A percentile compares a stretch with the other conserved stretches of the same genome.
phyloP scores from a whole-genome alignment of 2,329 filamentous ascomycete species.

The Monosporascus sp. region DNA sequence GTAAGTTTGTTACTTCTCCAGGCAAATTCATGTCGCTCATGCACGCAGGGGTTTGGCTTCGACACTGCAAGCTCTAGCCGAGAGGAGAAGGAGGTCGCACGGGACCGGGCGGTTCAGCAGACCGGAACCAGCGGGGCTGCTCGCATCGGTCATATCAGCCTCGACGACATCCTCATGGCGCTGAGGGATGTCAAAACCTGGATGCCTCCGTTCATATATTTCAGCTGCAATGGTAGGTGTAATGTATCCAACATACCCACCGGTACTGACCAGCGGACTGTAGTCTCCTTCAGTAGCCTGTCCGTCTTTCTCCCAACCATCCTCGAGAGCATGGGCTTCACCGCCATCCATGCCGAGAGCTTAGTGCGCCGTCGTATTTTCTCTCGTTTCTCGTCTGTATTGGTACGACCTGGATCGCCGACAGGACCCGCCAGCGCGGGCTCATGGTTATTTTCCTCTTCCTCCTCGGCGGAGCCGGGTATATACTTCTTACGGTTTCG shows the following conservation, averaged over 20 bases:
- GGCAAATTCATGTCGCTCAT: not conserved
- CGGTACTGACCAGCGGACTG: conserved; percentile 58
- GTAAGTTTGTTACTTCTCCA: conserved; percentile 11
- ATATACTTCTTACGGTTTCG: conserved; percentile 58
- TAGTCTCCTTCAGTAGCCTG: conserved; percentile 61
- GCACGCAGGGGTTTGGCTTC: conserved; percentile 23
- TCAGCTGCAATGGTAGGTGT: conserved; percentile 34
- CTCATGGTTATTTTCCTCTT: conserved; percentile 54
- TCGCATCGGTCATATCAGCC: conserved; percentile 40
- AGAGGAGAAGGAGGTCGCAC: conserved; percentile 54
- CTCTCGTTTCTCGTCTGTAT: conserved; percentile 61
- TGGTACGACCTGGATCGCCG: conserved; percentile 57
- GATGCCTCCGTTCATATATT: conserved; percentile 38
- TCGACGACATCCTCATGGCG: conserved; percentile 41
- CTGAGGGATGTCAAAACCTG: conserved; percentile 46
- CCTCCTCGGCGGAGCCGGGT: conserved; percentile 54
- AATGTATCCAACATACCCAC: no score
- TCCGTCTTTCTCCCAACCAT: conserved; percentile 63
- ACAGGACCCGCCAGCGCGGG: conserved; percentile 60
- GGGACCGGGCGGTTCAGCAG: conserved; percentile 47
- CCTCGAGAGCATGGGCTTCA: conserved; percentile 63
- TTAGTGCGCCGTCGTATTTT: conserved; percentile 68
- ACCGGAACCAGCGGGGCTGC: conserved; percentile 44
- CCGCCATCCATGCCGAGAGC: conserved; percentile 60
- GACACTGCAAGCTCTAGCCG: conserved; percentile 33